A percentile compares a stretch with the other conserved stretches of the same genome.
These are phyloP conservation scores for Zizania latifolia DNA, from an alignment of 176 grass and related monocot species.

Conservation along the genomic window DNA sequence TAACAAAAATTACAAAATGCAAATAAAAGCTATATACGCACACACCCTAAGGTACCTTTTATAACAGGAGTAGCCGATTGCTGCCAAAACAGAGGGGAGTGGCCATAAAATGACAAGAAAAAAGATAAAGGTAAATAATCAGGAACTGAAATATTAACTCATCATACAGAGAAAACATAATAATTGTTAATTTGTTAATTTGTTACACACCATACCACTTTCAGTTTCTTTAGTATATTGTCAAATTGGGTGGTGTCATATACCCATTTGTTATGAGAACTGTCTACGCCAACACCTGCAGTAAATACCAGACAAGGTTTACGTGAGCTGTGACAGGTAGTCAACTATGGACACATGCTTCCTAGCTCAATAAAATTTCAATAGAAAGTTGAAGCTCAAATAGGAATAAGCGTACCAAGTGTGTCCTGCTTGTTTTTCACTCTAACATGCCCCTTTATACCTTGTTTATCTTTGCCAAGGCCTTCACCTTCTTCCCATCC, in stretches of 20 bases:
- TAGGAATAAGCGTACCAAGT: conserved; percentile 41
- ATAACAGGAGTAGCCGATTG: conserved; percentile 57
- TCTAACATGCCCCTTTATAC: conserved; percentile 84
- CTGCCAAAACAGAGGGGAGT: conserved; percentile 30
- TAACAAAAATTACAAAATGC: background rate
- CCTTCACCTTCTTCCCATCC: conserved; percentile 99
- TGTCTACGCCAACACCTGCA: conserved; percentile 80
- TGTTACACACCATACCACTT: conserved; percentile 60
- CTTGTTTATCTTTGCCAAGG: conserved; percentile 97
- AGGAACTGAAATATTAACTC: conserved; percentile 1
- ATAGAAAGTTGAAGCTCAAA: background rate
- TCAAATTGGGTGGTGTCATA: conserved; percentile 93
- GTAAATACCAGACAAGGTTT: background rate
- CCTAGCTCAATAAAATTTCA: background rate
- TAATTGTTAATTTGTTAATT: no score
- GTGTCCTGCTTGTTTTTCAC: conserved; percentile 98
- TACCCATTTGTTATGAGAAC: conserved; percentile 74
- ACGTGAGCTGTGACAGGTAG: background rate
- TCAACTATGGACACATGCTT: background rate
- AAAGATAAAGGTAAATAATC: background rate
- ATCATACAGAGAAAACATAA: conserved; percentile 5
- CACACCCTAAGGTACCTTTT: conserved; percentile 39
- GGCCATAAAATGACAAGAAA: background rate
- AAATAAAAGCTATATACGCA: background rate
- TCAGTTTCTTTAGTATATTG: conserved; percentile 88